phyloP scores from a whole-genome alignment of 1,284 basidiomycete species.

The Ganoderma multipileum region DNA sequence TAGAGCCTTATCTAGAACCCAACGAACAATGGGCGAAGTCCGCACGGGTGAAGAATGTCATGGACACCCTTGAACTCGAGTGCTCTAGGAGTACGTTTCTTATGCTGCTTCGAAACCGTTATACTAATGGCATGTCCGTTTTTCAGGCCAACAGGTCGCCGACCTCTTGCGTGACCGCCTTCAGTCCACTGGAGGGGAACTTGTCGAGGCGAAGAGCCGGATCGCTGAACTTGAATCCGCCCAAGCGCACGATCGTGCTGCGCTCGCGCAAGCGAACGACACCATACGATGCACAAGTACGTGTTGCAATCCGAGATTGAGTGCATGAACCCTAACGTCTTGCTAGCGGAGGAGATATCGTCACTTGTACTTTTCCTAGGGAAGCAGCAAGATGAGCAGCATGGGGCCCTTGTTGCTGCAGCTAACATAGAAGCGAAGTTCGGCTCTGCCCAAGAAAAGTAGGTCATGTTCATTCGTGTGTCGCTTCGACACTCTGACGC shows the following conservation, averaged over 20 bases:
- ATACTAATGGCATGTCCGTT: neutral
- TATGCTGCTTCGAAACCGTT: neutral
- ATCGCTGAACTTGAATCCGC: slow-evolving; percentile 37
- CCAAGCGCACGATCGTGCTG: slow-evolving; percentile 36
- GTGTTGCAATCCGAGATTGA: slow-evolving; percentile 1
- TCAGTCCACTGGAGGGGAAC: slow-evolving; percentile 41
- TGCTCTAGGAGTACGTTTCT: slow-evolving; percentile 36
- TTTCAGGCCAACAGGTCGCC: slow-evolving; percentile 43
- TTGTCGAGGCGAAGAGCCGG: slow-evolving; percentile 42
- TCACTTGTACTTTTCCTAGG: slow-evolving; percentile 29
- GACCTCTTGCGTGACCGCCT: slow-evolving; percentile 46
- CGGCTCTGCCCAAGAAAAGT: slow-evolving; percentile 34
- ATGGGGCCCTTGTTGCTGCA: slow-evolving; percentile 27
- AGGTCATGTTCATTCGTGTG: neutral
- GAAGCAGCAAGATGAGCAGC: slow-evolving; percentile 28
- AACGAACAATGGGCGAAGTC: slow-evolving; percentile 34
- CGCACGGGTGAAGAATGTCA: slow-evolving; percentile 32
- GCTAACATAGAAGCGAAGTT: slow-evolving; percentile 34
- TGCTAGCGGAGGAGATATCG: slow-evolving; percentile 30
- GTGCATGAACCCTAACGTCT: slow-evolving; percentile 2
- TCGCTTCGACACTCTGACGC: neutral
- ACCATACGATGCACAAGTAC: slow-evolving; percentile 35
- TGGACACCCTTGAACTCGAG: slow-evolving; percentile 38
- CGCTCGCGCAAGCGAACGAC: slow-evolving; percentile 31
- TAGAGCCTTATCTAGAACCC: slow-evolving; percentile 39